Evolutionary conservation across 2,329 filamentous ascomycete genomes (phyloP).

Genomic region (Aureobasidium sp.): DNA sequence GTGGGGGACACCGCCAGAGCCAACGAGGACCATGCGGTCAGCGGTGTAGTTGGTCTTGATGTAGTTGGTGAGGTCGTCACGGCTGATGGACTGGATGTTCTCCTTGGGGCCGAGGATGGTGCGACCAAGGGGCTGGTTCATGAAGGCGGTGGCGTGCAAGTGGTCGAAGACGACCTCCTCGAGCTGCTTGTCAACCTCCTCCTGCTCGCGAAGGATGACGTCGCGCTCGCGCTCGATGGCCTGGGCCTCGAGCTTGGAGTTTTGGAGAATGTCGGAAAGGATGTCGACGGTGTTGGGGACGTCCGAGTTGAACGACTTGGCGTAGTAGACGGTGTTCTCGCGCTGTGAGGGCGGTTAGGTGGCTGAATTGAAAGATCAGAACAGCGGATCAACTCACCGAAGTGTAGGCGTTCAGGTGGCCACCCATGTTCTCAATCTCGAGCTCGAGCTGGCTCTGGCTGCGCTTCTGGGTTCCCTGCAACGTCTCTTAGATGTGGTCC

Average conservation of each 20-base stretch:
- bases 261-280: constrained; percentile 96
- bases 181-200: constrained; percentile 99
- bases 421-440: constrained; percentile 99
- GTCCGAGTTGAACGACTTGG: constrained; percentile 97
- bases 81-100: constrained; percentile 95
- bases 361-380: neutral
- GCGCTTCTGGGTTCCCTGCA: constrained; percentile 81
- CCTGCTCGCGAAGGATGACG: constrained; percentile 96
- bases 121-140: constrained; percentile 89
- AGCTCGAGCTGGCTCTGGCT: constrained; percentile 97
- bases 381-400: constrained; percentile 59
- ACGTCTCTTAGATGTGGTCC: constrained; percentile 10
- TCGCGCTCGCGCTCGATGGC: constrained; percentile 97
- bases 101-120: constrained; percentile 96
- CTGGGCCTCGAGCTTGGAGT: constrained; percentile 90
- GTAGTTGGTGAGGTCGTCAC: constrained; percentile 85
- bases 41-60: constrained; percentile 99
- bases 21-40: constrained; percentile 98
- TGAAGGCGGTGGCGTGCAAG: constrained; percentile 95
- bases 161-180: constrained; percentile 99
- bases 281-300: constrained; percentile 96
- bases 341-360: constrained; percentile 45
- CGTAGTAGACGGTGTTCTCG: constrained; percentile 99
- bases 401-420: constrained; percentile 98
- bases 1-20: constrained; percentile 89